Evolutionary conservation across 805 yeast genomes (phyloP), one percentile per base, ranked within the genome.

Genomic region (Metschnikowia peoriensis): DNA sequence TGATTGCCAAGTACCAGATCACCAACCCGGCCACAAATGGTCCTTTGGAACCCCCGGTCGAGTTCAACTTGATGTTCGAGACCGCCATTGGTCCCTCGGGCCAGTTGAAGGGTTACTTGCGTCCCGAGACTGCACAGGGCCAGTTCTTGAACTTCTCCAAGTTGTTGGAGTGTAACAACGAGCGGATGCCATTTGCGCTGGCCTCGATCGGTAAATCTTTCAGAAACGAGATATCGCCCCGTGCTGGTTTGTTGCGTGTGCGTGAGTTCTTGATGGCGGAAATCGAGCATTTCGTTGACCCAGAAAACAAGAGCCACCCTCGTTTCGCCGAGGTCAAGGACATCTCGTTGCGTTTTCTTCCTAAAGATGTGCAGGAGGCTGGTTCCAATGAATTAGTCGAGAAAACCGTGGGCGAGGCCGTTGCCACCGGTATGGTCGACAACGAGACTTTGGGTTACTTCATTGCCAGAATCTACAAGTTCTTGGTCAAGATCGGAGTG

Each of bases 71-170:
- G 71, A 94, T 94, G 99, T 94, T 94, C 69, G 98, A 93, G 76
- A 94, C 99, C 54, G 97, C 97, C 52, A 96, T 94, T 70, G 99
- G 99, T 50, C 99, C 99, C 56, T 89, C 97, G 49, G 99, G 99
- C 66, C 90, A 86, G 69, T 76, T 92, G 70, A 92, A 89, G 78
- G 99, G 99, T 61, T 94, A 82, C 75, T 76, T 94, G 68, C 86
- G 99, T 75, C 99, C 99, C 56, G 99, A 94, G 78, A 94, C 99
- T 58, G 99, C 99, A 28, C 99, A 94, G 80, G 99, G 99, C 67
- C 99, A 94, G 77, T 94, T 94, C 72, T 80, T 94, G 68, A 94
- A 94, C 81, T 94, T 94, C 77, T 83, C 84, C 78, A 96, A 93
- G 75, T 80, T 94, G 66, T 82, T 90, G 64, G 99, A 94, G 66